These are phyloP conservation scores for Kazachstania martiniae DNA, from an alignment of 805 yeast genomes.

Conservation along the genomic window DNA sequence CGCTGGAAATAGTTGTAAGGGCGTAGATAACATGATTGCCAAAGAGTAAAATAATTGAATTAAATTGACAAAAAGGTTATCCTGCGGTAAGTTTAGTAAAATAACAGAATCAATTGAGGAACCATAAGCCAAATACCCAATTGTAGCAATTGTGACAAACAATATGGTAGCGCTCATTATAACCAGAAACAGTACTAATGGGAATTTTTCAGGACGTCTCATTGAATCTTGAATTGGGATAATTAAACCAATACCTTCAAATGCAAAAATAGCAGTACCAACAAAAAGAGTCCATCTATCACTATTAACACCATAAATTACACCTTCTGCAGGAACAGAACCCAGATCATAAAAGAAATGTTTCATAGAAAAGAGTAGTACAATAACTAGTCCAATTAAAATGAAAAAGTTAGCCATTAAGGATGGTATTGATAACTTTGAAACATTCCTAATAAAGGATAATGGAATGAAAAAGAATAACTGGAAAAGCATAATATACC, in stretches of 20 bases:
- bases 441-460: conserved; percentile 63
- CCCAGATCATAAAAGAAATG: conserved; percentile 18
- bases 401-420: conserved; percentile 63
- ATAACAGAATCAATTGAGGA: conserved; percentile 54
- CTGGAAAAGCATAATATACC: conserved; percentile 46
- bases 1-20: conserved; percentile 74
- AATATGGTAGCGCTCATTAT: conserved; percentile 50
- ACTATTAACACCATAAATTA: conserved; percentile 41
- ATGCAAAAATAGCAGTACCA: conserved; percentile 82
- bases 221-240: conserved; percentile 77
- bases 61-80: conserved; percentile 45
- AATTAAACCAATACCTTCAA: conserved; percentile 75
- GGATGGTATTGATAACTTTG: conserved; percentile 63
- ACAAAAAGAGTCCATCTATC: conserved; percentile 59
- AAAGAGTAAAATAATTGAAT: conserved; percentile 64
- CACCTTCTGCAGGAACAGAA: conserved; percentile 41
- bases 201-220: conserved; percentile 65
- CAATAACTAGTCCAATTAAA: conserved; percentile 52
- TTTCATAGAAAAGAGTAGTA: conserved; percentile 42
- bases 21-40: conserved; percentile 69
- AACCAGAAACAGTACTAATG: conserved; percentile 50
- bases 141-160: conserved; percentile 51
- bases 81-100: conserved; percentile 60
- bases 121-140: conserved; percentile 68
- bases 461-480: conserved; percentile 52